These are phyloP conservation scores for Xerocomus brunneocitrinus DNA, from an alignment of 768 basidiomycete genomes.

Conservation along the genomic window DNA sequence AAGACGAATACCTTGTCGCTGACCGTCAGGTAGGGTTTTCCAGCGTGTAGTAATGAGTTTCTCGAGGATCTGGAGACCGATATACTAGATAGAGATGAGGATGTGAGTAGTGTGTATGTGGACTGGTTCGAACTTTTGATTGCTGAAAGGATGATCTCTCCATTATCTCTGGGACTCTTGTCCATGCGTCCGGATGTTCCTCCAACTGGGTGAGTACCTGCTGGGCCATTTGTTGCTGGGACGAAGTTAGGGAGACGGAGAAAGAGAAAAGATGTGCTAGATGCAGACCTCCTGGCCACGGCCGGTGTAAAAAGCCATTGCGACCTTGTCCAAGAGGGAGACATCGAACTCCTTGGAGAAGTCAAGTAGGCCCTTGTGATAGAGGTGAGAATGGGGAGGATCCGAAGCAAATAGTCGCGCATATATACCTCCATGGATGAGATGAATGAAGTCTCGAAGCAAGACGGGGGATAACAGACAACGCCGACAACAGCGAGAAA, in stretches of 20 bases:
- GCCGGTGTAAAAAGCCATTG: slow-evolving; percentile 87
- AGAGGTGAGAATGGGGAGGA: slow-evolving; percentile 2
- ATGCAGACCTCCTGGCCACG: slow-evolving; percentile 70
- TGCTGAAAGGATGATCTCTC: slow-evolving; percentile 82
- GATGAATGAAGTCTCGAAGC: slow-evolving; percentile 7
- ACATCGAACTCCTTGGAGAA: slow-evolving; percentile 94
- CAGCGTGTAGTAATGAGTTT: slow-evolving; percentile 92
- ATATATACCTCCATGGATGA: slow-evolving; percentile 36
- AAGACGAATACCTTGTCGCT: slow-evolving; percentile 67
- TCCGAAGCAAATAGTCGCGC: not conserved
- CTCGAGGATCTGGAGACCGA: slow-evolving; percentile 95
- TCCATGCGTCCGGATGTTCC: slow-evolving; percentile 96
- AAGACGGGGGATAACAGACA: slow-evolving; percentile 1
- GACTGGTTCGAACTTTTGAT: slow-evolving; percentile 57
- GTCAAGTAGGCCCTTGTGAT: slow-evolving; percentile 76
- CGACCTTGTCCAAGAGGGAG: slow-evolving; percentile 87
- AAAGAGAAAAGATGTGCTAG: slow-evolving; percentile 6
- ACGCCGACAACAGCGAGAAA: slow-evolving; percentile 10
- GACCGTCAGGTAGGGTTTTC: slow-evolving; percentile 93
- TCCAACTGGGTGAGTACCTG: slow-evolving; percentile 93
- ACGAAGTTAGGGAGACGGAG: slow-evolving; percentile 6
- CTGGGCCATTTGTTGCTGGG: slow-evolving; percentile 92
- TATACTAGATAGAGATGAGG: slow-evolving; percentile 57
- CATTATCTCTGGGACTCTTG: slow-evolving; percentile 90
- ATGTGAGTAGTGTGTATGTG: not conserved